Percentiles rank a stretch among this genome's conserved stretches.
phyloP scores from a whole-genome alignment of 306 rosid species.

The Trifolium subterraneum region DNA sequence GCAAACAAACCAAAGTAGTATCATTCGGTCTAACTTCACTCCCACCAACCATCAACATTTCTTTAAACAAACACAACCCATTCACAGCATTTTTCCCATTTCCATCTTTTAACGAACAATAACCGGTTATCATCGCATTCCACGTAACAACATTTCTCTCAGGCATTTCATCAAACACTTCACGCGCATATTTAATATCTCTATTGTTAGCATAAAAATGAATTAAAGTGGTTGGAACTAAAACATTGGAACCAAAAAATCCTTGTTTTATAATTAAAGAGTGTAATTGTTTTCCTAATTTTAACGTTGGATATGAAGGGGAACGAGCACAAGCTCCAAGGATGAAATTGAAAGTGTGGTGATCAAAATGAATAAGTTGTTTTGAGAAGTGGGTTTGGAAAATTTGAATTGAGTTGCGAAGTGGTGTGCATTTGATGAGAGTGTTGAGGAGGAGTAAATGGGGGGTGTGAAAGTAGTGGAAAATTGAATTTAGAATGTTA shows the following conservation, averaged over 20 bases:
- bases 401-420: neutral
- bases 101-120: constrained; percentile 57
- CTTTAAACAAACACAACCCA: constrained; percentile 61
- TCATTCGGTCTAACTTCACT: constrained; percentile 53
- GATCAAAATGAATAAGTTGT: neutral
- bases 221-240: constrained; percentile 63
- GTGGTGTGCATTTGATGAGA: neutral
- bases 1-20: constrained; percentile 70
- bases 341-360: constrained; percentile 10
- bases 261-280: neutral
- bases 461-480: neutral
- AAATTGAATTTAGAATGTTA: neutral
- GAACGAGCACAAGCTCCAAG: constrained; percentile 19
- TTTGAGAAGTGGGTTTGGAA: constrained; percentile 1
- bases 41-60: constrained; percentile 54
- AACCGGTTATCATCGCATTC: constrained; percentile 81
- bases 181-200: constrained; percentile 61
- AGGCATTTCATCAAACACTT: constrained; percentile 73
- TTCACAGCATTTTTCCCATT: constrained; percentile 41
- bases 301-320: constrained; percentile 19
- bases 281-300: neutral
- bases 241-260: constrained; percentile 36
- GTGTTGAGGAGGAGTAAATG: neutral
- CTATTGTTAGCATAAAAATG: constrained; percentile 66
- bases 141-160: constrained; percentile 62